Evolutionary conservation across 1,139 yeast genomes (phyloP).

Genomic region (Sugiyamaella pinicola): DNA sequence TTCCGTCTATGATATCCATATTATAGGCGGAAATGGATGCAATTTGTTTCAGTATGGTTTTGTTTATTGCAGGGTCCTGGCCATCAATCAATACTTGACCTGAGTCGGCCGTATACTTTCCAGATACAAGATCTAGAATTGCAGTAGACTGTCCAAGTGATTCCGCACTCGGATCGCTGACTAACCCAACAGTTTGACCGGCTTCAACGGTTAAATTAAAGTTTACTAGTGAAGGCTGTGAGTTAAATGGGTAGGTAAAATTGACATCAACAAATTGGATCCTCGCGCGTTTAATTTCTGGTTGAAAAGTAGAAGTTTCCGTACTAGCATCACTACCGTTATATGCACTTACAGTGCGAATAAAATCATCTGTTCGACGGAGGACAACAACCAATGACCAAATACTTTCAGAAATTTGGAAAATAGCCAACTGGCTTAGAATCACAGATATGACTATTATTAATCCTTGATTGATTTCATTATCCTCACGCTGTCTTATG

Average conservation of each 20-base stretch:
- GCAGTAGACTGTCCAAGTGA: conserved; percentile 9
- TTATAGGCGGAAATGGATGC: conserved; percentile 14
- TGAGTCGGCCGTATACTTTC: conserved; percentile 1
- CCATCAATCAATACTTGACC: conserved; percentile 16
- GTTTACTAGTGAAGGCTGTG: conserved; percentile 1
- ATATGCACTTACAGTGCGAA: background rate
- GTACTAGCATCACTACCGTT: background rate
- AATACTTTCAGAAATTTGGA: conserved; percentile 1
- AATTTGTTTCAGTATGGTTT: conserved; percentile 3
- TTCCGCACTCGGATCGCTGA: conserved; percentile 5
- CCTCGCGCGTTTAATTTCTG: conserved; percentile 11
- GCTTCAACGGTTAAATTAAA: conserved; percentile 13
- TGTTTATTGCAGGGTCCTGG: conserved; percentile 5
- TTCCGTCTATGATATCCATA: conserved; percentile 15
- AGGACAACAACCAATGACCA: background rate
- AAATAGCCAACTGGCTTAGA: conserved; percentile 3
- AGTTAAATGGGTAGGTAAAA: conserved; percentile 7
- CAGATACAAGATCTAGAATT: conserved; percentile 12
- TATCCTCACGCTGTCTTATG: conserved; percentile 6
- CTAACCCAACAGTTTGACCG: conserved; percentile 16
- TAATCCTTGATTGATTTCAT: conserved; percentile 9
- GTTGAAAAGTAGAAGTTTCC: background rate
- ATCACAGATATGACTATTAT: background rate
- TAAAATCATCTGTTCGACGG: background rate
- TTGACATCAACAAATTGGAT: conserved; percentile 14